Conservation (phyloP, 2,329 filamentous ascomycete genomes). For the Grosmannia clavigera region DNA sequence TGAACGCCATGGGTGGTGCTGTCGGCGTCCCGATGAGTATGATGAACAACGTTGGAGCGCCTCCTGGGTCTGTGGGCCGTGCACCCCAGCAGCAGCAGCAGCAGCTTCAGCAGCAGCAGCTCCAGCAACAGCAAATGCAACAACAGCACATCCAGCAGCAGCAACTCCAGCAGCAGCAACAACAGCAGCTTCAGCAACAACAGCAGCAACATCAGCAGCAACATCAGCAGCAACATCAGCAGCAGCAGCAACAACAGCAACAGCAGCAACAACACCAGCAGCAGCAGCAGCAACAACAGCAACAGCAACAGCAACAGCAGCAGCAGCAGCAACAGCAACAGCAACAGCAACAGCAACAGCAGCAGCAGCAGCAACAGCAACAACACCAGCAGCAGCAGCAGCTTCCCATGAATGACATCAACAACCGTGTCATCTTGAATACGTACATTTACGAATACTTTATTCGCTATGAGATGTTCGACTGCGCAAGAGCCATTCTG, state of each 20-base stretch:
- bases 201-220: conserved; percentile 9
- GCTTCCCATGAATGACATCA: conserved; percentile 28
- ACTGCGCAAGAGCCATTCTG: conserved; percentile 66
- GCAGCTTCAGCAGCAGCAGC: conserved; percentile 7
- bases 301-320: conserved; percentile 10
- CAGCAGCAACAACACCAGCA: conserved; percentile 4
- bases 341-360: conserved; percentile 8
- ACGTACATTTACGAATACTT: conserved; percentile 92
- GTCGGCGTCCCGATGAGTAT: conserved; percentile 52
- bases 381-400: conserved; percentile 15
- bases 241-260: conserved; percentile 5
- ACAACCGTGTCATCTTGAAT: conserved; percentile 51
- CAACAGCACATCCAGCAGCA: conserved; percentile 1
- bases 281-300: background rate
- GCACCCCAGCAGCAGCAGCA: conserved; percentile 5
- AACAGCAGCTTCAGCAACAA: conserved; percentile 5
- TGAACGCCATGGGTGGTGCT: conserved; percentile 56
- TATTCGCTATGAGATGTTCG: conserved; percentile 70
- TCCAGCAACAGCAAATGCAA: background rate
- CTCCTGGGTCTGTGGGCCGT: conserved; percentile 20
- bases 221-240: conserved; percentile 20
- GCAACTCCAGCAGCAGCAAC: background rate
- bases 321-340: conserved; percentile 20
- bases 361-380: conserved; percentile 7
- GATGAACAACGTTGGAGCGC: conserved; percentile 47